Base-by-base conservation (phyloP, 2,329 filamentous ascomycete genomes). In the Aspergillus brasiliensis region DNA sequence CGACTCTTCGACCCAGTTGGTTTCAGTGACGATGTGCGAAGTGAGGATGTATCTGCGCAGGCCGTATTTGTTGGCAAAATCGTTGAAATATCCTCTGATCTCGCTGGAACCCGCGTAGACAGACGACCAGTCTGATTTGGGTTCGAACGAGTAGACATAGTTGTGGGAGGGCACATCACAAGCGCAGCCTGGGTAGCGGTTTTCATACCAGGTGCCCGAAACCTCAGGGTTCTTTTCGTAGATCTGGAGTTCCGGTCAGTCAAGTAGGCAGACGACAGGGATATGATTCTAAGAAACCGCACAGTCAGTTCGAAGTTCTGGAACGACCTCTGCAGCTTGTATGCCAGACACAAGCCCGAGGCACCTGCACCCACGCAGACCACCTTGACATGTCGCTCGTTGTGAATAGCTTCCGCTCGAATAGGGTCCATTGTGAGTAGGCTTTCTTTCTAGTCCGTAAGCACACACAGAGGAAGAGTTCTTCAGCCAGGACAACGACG, bases 1-100 rank as follows among this genome's bases (percentile, higher is more conserved):
- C 4, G 51, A 38, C 8, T 57, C 44, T 19, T 70, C 63, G 19
- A 77, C 65, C 79, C 78, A 81, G 13, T 5, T 37, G 17, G 49
- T 15, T 25, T 38, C 49, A 80, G 75, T 49, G 28, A 57, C 21
- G 69, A 71, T 42, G 74, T 74, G 13, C 19, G 23, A 37, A 11
- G 56, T 48, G 17, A 38, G 38, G 23, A 81, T 66, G 34, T 77
- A 71, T 21, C 73, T 67, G 44, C 74, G 72, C 0, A 79, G 69
- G 13, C 72, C 67, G 51, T 76, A 76, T 61, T 79, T 79, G 42
- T 67, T 71, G 5, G 74, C 76, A 7, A 71, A 70, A 2, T 67
- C 60, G 44, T 76, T 68, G 68, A 80, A 75, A 60, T 81, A 81
- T 21, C 75, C 70, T n/a, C 72, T 71, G 27, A 81, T 80, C 62